phyloP scores from a whole-genome alignment of 2,329 filamentous ascomycete species.

The Metarhizium guizhouense region DNA sequence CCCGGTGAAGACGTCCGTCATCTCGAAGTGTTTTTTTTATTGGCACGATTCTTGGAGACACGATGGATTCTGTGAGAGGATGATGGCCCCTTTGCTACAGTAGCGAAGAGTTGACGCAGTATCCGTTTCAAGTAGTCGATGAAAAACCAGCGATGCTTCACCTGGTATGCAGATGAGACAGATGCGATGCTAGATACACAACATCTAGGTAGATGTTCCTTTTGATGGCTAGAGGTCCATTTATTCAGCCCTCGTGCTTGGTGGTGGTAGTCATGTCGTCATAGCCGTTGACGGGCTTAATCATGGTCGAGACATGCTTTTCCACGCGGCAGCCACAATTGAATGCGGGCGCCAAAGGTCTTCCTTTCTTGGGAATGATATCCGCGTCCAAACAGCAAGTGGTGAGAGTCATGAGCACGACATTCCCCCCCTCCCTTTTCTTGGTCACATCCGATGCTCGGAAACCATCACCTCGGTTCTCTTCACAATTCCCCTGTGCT shows the following conservation, averaged over 20 bases:
- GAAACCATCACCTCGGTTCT: background rate
- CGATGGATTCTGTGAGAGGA: background rate
- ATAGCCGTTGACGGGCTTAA: background rate
- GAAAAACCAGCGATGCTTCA: background rate
- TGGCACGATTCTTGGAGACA: background rate
- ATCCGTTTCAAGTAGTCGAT: background rate
- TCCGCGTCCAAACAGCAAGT: too few relatives aligned
- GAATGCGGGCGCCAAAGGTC: background rate
- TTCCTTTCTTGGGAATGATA: too few relatives aligned
- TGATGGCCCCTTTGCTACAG: too few relatives aligned
- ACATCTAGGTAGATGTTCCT: background rate
- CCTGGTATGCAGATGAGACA: too few relatives aligned
- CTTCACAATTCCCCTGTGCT: background rate
- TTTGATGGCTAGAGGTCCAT: background rate
- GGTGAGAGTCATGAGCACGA: too few relatives aligned
- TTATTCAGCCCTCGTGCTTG: background rate
- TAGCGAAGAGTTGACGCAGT: too few relatives aligned
- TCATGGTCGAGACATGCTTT: background rate
- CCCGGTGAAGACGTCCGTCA: background rate
- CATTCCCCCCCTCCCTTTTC: background rate
- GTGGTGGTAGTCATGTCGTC: background rate
- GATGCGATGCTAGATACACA: background rate
- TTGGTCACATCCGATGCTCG: background rate
- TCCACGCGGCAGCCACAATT: background rate
- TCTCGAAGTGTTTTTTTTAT: background rate